Conservation (phyloP, 169 alveolate genomes). For the Pseudocohnilembus persalinus region DNA sequence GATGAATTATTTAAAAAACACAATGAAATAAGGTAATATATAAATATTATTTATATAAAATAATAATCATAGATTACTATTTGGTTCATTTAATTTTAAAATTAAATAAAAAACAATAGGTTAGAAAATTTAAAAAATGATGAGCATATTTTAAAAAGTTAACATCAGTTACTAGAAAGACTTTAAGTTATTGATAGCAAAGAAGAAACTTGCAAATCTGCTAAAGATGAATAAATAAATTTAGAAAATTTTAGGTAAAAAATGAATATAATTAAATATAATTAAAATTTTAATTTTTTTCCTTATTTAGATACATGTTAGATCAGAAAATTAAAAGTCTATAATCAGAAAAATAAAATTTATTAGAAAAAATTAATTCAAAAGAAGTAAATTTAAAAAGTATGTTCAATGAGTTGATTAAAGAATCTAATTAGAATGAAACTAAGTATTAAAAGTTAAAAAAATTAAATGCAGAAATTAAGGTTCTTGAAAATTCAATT, state of each 20-base stretch:
- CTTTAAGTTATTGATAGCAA: constrained; percentile 46
- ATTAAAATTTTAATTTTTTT: no score
- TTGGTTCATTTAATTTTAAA: no score
- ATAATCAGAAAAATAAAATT: constrained; percentile 29
- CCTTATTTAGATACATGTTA: constrained; percentile 18
- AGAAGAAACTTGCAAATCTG: constrained; percentile 49
- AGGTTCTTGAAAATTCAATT: constrained; percentile 39
- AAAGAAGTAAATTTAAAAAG: constrained; percentile 40
- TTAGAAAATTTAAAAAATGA: constrained; percentile 47
- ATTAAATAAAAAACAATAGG: constrained; percentile 15
- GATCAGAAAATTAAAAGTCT: constrained; percentile 42
- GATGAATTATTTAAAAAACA: constrained; percentile 30
- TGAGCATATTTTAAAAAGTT: constrained; percentile 40
- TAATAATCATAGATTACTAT: no score
- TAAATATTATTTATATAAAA: no score
- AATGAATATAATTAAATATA: neutral
- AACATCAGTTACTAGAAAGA: constrained; percentile 47
- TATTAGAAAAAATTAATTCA: constrained; percentile 36
- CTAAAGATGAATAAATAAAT: constrained; percentile 50
- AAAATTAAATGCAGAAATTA: constrained; percentile 37
- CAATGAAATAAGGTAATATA: constrained; percentile 25
- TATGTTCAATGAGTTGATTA: constrained; percentile 46
- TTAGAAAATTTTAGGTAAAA: constrained; percentile 41
- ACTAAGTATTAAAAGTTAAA: constrained; percentile 28
- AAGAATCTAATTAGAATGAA: constrained; percentile 50